Percentiles rank a stretch among this genome's conserved stretches.
Evolutionary conservation across 2,329 filamentous ascomycete species (phyloP).

Genomic region (Parastagonospora nodorum): DNA sequence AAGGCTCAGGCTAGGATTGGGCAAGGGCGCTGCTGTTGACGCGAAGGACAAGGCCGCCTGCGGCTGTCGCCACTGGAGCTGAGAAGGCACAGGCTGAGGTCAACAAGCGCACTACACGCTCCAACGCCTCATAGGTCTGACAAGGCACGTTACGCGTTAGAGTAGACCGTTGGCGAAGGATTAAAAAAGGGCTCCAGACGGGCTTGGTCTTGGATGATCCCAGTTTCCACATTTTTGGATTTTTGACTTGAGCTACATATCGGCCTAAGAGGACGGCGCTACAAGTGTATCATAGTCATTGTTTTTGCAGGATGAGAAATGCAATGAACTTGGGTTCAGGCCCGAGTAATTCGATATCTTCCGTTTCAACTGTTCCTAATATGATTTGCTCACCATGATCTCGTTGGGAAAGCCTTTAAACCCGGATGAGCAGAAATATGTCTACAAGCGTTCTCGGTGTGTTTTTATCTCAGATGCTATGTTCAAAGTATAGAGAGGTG

Average conservation of each 20-base stretch:
- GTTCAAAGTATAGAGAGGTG: too few relatives aligned
- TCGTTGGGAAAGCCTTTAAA: too few relatives aligned
- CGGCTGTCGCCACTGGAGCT: conserved; percentile 63
- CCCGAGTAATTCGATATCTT: background rate
- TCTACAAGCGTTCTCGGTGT: too few relatives aligned
- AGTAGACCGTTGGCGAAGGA: conserved; percentile 1
- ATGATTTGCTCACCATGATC: too few relatives aligned
- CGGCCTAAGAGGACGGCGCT: conserved; percentile 31
- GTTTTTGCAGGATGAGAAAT: conserved; percentile 22
- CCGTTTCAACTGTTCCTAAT: too few relatives aligned
- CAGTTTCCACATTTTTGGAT: conserved; percentile 25
- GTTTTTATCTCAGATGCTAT: too few relatives aligned
- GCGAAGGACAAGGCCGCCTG: conserved; percentile 73
- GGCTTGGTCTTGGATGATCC: conserved; percentile 19
- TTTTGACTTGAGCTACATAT: conserved; percentile 31
- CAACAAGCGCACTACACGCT: conserved; percentile 64
- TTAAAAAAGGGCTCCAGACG: conserved; percentile 20
- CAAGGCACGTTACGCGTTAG: background rate
- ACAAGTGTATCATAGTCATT: conserved; percentile 37
- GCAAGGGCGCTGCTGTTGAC: conserved; percentile 71
- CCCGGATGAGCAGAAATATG: too few relatives aligned
- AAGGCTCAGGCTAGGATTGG: conserved; percentile 78
- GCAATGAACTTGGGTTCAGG: conserved; percentile 12
- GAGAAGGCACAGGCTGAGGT: conserved; percentile 76
- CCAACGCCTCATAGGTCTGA: conserved; percentile 34